phyloP scores from a whole-genome alignment of 2,329 filamentous ascomycete genomes.

The Microthyrium microscopicum region DNA sequence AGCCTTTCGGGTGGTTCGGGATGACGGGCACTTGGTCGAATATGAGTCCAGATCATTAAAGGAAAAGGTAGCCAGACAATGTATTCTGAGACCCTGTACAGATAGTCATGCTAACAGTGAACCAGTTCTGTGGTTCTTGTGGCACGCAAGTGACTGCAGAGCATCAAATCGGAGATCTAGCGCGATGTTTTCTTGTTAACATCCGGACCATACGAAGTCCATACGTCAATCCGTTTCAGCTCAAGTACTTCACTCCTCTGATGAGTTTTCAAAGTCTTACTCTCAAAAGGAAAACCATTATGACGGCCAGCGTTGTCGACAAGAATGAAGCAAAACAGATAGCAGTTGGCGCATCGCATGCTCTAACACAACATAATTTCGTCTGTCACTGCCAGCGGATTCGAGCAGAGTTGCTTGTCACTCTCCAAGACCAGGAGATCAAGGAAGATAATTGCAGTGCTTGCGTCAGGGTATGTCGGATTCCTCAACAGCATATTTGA shows the following conservation, averaged over 20 bases:
- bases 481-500: background rate
- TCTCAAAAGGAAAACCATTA: background rate
- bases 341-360: background rate
- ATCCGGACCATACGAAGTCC: background rate
- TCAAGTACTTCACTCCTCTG: background rate
- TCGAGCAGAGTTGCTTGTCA: background rate
- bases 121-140: background rate
- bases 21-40: background rate
- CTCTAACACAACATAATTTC: background rate
- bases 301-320: background rate
- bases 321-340: background rate
- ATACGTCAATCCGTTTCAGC: slow-evolving; percentile 1
- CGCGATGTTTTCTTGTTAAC: background rate
- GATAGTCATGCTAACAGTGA: background rate
- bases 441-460: slow-evolving; percentile 1
- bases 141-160: background rate
- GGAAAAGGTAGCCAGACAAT: background rate
- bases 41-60: background rate
- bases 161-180: background rate
- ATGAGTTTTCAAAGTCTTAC: background rate
- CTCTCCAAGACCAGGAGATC: background rate
- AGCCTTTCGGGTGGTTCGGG: background rate
- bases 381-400: background rate
- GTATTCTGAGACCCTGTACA: too few relatives aligned
- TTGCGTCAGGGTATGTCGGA: slow-evolving; percentile 1